Conservation (phyloP, 2,329 filamentous ascomycete species). For the Fusarium siculi region DNA sequence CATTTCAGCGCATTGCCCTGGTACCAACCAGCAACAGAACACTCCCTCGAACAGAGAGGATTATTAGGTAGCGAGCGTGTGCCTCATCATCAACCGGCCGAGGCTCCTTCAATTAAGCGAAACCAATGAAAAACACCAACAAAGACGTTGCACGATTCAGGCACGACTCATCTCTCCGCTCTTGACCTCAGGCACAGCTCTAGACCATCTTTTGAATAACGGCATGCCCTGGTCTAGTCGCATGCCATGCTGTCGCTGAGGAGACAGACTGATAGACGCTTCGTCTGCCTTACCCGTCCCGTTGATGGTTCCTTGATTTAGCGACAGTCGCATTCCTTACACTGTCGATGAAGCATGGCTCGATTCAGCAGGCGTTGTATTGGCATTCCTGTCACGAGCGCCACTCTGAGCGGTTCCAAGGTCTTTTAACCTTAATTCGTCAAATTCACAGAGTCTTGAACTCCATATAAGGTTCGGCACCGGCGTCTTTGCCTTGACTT, state of each 20-base stretch:
- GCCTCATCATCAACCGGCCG: background rate
- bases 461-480: constrained; percentile 36
- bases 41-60: background rate
- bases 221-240: constrained; percentile 16
- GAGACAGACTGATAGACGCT: constrained; percentile 10
- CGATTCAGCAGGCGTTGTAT: constrained; percentile 17
- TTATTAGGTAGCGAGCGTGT: background rate
- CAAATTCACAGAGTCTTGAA: constrained; percentile 24
- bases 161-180: background rate
- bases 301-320: constrained; percentile 37
- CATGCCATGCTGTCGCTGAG: constrained; percentile 19
- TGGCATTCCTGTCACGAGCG: constrained; percentile 37
- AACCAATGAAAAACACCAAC: background rate
- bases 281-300: constrained; percentile 34
- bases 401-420: constrained; percentile 29
- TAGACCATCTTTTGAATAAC: constrained; percentile 8
- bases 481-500: constrained; percentile 18
- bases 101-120: background rate
- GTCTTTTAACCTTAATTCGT: constrained; percentile 33
- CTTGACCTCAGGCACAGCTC: constrained; percentile 9
- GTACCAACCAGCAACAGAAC: background rate
- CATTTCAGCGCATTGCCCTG: background rate
- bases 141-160: constrained; percentile 10
- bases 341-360: constrained; percentile 19
- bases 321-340: constrained; percentile 42